These are phyloP conservation scores for Dalbergia cochinchinensis DNA, from an alignment of 306 rosid genomes.

Conservation along the genomic window DNA sequence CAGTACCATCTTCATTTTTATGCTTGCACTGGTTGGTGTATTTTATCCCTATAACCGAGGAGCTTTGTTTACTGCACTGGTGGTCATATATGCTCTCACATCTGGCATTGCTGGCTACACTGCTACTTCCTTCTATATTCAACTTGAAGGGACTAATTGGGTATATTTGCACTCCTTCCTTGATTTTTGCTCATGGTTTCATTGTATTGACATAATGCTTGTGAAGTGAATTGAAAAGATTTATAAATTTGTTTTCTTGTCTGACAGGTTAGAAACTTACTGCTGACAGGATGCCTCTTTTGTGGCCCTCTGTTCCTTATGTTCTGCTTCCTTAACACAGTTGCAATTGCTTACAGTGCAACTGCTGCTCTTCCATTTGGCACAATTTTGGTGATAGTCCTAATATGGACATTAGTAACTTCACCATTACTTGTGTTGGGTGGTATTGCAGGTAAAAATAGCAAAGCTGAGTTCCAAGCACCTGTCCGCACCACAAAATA, in stretches of 20 bases:
- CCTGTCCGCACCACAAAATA: slow-evolving; percentile 95
- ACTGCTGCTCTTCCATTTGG: slow-evolving; percentile 99
- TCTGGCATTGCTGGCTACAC: slow-evolving; percentile 97
- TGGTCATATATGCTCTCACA: slow-evolving; percentile 93
- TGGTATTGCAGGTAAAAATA: slow-evolving; percentile 96
- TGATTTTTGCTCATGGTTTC: slow-evolving; percentile 27
- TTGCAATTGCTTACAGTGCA: slow-evolving; percentile 92
- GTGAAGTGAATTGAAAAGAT: slow-evolving; percentile 27
- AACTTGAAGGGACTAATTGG: slow-evolving; percentile 95
- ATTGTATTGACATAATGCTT: slow-evolving; percentile 26
- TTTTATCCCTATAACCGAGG: slow-evolving; percentile 98
- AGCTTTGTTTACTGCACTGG: slow-evolving; percentile 93
- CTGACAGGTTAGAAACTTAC: slow-evolving; percentile 86
- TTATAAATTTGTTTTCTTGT: slow-evolving; percentile 46
- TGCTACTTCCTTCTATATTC: slow-evolving; percentile 91
- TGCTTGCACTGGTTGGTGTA: slow-evolving; percentile 93
- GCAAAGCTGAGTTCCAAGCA: slow-evolving; percentile 91
- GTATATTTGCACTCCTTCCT: slow-evolving; percentile 51
- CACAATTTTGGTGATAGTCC: slow-evolving; percentile 89
- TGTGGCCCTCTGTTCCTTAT: slow-evolving; percentile 95
- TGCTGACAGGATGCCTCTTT: slow-evolving; percentile 95
- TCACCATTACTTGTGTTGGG: slow-evolving; percentile 96
- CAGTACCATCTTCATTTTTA: slow-evolving; percentile 93
- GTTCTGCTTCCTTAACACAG: slow-evolving; percentile 97
- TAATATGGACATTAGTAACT: slow-evolving; percentile 94